These are phyloP conservation scores for Boletellus sp. DNA, from an alignment of 1,284 basidiomycete species.

Conservation along the genomic window DNA sequence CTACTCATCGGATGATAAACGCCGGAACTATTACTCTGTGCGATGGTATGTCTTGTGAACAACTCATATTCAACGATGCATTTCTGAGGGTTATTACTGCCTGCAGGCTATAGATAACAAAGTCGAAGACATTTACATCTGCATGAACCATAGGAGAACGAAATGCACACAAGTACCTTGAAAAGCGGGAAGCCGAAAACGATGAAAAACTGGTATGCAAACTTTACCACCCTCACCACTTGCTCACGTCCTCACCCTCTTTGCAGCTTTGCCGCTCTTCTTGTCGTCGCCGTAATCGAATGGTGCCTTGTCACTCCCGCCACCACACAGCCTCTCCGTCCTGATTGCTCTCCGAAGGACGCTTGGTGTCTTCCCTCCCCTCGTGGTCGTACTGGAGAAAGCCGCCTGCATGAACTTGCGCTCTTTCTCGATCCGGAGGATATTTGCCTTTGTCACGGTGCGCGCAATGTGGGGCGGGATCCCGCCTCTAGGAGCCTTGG, in stretches of 20 bases:
- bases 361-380: slow-evolving; percentile 23
- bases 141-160: slow-evolving; percentile 11
- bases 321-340: not conserved
- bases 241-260: slow-evolving; percentile 18
- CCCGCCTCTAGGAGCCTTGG: slow-evolving; percentile 26
- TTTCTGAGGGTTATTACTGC: no score
- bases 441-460: slow-evolving; percentile 28
- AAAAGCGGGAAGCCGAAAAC: slow-evolving; percentile 14
- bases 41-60: no score
- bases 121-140: no score
- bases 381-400: slow-evolving; percentile 1
- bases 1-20: no score
- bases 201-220: not conserved
- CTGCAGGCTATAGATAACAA: no score
- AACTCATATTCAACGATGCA: no score
- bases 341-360: slow-evolving; percentile 17
- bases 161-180: slow-evolving; percentile 6
- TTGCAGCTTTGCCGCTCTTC: slow-evolving; percentile 8
- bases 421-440: slow-evolving; percentile 26
- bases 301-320: slow-evolving; percentile 2
- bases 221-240: not conserved
- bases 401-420: slow-evolving; percentile 19
- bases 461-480: slow-evolving; percentile 31
- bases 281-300: not conserved
- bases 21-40: no score